Evolutionary conservation across 352 stramenopile genomes (phyloP), one percentile per base, ranked within the genome.

Genomic region (Pythium scleroteichum): DNA sequence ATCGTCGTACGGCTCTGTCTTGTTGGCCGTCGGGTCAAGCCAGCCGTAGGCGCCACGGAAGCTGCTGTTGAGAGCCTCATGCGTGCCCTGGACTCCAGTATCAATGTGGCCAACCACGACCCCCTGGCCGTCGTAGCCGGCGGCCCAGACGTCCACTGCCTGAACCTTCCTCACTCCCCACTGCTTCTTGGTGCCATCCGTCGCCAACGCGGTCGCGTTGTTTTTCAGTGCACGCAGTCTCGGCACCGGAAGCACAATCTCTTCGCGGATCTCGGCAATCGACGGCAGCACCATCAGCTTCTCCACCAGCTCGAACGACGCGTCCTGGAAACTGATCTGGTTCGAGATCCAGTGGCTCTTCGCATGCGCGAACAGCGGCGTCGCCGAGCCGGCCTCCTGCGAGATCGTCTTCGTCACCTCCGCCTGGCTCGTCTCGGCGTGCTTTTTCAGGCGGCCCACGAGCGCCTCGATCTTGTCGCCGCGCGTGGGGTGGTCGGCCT

Each of bases 41-140:
- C 50, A 57, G 23, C 59, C 54, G 50, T 69, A 61, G 9, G 22
- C 35, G 38, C 33, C 26, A 19, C 44, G 55, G 35, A 27, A 63
- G 55, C 49, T 63, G 23, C 24, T 16, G 12, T 29, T 44, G 4
- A 74, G 29, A 8, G 55, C 42, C 1, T 54, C 35, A 42, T 74
- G 66, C 10, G 66, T 59, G 51, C 35, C 48, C 1, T 52, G 66
- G 23, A 71, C 66, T 35, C 66, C 66, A 7, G 66, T 56, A 49
- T 74, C 66, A 47, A 74, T 74, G 22, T 48, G 60, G n/a, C 42
- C 50, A 26, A 74, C 53, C 10, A 65, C 47, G 53, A 74, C 42
- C 42, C 59, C 59, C 24, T 53, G 22, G 26, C 62, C 66, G 20
- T 35, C 45, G 40, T 59, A 58, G 17, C 66, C 66, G 7, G 24